Percentiles rank a stretch among this genome's conserved stretches.
These are phyloP conservation scores for Babesia divergens DNA, from an alignment of 169 alveolate species.

Conservation along the genomic window DNA sequence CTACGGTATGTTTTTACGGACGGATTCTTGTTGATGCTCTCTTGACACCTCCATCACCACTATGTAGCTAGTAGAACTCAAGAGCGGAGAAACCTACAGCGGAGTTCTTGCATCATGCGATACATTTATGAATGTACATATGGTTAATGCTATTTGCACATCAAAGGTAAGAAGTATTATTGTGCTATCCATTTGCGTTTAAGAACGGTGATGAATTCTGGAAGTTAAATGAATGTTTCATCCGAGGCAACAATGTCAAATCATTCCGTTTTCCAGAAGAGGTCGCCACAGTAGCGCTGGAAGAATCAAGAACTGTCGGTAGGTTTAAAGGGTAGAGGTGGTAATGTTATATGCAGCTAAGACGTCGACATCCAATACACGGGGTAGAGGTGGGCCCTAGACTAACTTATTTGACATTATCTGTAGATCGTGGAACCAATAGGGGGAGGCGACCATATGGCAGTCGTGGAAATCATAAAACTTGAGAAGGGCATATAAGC, in stretches of 20 bases:
- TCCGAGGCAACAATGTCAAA: slow-evolving; percentile 82
- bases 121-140: slow-evolving; percentile 81
- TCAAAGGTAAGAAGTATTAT: slow-evolving; percentile 59
- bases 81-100: slow-evolving; percentile 83
- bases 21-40: no score
- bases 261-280: slow-evolving; percentile 80
- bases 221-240: slow-evolving; percentile 78
- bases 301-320: slow-evolving; percentile 70
- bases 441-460: slow-evolving; percentile 18
- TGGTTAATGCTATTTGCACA: slow-evolving; percentile 79
- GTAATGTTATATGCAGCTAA: neutral
- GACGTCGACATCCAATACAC: neutral
- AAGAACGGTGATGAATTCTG: slow-evolving; percentile 78
- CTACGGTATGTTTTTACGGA: slow-evolving; percentile 79
- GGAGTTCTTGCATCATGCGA: slow-evolving; percentile 80
- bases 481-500: no score
- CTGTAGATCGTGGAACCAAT: slow-evolving; percentile 7
- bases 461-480: slow-evolving; percentile 2
- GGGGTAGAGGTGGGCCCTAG: slow-evolving; percentile 18
- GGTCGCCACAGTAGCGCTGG: slow-evolving; percentile 76
- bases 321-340: neutral
- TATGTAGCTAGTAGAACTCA: slow-evolving; percentile 81
- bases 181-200: neutral
- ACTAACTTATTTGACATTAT: neutral
- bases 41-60: no score